Evolutionary conservation across 768 basidiomycete genomes (phyloP).

Genomic region (Boletus vermiculosoides): DNA sequence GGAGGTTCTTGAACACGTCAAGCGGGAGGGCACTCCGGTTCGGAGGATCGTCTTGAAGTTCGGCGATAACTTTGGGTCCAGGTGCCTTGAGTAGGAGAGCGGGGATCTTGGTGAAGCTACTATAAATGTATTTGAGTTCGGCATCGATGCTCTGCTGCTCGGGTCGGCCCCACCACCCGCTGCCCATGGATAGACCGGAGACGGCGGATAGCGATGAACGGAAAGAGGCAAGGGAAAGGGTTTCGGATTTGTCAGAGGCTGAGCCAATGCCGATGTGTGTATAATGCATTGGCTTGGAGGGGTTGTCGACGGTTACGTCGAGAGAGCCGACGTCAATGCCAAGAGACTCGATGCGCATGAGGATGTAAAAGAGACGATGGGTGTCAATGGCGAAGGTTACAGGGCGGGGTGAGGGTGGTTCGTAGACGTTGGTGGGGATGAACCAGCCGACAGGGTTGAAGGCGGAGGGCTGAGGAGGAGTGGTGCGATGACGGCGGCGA

Average conservation of each 20-base stretch:
- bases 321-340: slow-evolving; percentile 77
- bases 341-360: slow-evolving; percentile 82
- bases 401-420: slow-evolving; percentile 48
- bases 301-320: slow-evolving; percentile 70
- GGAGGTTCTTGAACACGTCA: slow-evolving; percentile 81
- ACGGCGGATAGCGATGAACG: slow-evolving; percentile 76
- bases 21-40: slow-evolving; percentile 77
- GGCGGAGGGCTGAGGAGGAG: slow-evolving; percentile 37
- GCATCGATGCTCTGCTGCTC: slow-evolving; percentile 60
- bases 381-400: slow-evolving; percentile 68
- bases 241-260: slow-evolving; percentile 63
- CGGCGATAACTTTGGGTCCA: slow-evolving; percentile 61
- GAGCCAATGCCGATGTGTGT: slow-evolving; percentile 50
- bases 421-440: slow-evolving; percentile 17
- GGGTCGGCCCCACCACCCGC: slow-evolving; percentile 67
- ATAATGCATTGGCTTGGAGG: slow-evolving; percentile 76
- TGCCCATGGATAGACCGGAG: slow-evolving; percentile 71
- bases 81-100: slow-evolving; percentile 69
- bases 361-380: slow-evolving; percentile 84
- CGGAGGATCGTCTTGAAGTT: slow-evolving; percentile 66
- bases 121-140: slow-evolving; percentile 85
- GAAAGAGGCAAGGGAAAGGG: slow-evolving; percentile 70
- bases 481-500: slow-evolving; percentile 40
- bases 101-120: slow-evolving; percentile 87
- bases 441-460: slow-evolving; percentile 70